Percentiles rank a stretch among this genome's conserved stretches.
Conservation (phyloP, 2,329 filamentous ascomycete species). For the Scopulariopsis brevicaulis region DNA sequence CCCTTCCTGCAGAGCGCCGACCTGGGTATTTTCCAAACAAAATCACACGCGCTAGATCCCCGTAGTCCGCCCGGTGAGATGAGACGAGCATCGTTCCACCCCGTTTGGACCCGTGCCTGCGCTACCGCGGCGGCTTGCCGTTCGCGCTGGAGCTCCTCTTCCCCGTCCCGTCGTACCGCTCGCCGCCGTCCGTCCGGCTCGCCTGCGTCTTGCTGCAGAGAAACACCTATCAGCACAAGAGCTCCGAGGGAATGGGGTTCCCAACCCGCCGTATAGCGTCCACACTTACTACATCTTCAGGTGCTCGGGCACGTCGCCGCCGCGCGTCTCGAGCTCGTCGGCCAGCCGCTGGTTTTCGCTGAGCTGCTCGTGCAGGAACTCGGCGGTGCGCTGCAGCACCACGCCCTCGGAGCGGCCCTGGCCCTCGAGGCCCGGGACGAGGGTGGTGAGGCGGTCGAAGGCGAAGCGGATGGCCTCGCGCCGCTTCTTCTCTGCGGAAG, state of each 20-base stretch:
- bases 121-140: neutral
- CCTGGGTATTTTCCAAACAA: neutral
- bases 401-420: slow-evolving; percentile 77
- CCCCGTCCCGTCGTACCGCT: neutral
- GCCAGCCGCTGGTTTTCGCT: slow-evolving; percentile 46
- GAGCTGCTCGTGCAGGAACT: slow-evolving; percentile 51
- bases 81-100: neutral
- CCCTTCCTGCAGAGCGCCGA: neutral
- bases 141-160: neutral
- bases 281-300: slow-evolving; percentile 3
- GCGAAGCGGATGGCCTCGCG: slow-evolving; percentile 63
- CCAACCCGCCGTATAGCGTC: too few species aligned
- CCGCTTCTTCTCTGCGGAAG: slow-evolving; percentile 28
- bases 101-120: neutral
- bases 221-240: neutral
- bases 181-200: neutral
- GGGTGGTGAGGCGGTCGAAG: slow-evolving; percentile 68
- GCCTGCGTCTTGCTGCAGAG: neutral
- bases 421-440: slow-evolving; percentile 73
- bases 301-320: slow-evolving; percentile 34
- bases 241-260: too few species aligned
- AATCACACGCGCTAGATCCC: neutral
- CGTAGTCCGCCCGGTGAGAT: neutral
- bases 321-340: slow-evolving; percentile 43
- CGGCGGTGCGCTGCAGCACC: slow-evolving; percentile 63